Evolutionary conservation across 192 early-diverging fungal genomes (phyloP).

Genomic region (Coemansia brasiliensis): DNA sequence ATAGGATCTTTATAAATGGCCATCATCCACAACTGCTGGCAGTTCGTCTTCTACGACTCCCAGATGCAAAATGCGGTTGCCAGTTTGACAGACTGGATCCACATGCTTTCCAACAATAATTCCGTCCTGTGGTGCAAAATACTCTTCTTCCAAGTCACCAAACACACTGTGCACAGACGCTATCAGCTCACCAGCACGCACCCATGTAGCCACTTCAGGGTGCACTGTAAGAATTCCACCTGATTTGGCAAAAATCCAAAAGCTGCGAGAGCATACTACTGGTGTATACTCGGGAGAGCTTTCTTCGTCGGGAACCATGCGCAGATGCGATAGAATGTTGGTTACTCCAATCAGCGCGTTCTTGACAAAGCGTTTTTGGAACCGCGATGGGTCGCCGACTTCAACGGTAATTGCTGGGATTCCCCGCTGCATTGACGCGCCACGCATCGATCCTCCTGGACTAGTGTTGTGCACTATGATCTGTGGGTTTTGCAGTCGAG

Average conservation of each 20-base stretch:
- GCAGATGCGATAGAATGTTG: conserved; percentile 62
- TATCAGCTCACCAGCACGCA: conserved; percentile 81
- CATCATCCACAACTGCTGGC: conserved; percentile 59
- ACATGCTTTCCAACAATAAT: conserved; percentile 82
- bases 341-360: conserved; percentile 63
- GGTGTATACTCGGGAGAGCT: conserved; percentile 59
- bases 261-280: conserved; percentile 62
- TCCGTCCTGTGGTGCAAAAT: conserved; percentile 77
- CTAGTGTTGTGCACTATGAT: conserved; percentile 73
- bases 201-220: conserved; percentile 78
- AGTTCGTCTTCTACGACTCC: conserved; percentile 68
- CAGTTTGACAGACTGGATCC: conserved; percentile 85
- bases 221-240: conserved; percentile 87
- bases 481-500: conserved; percentile 85
- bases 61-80: conserved; percentile 83
- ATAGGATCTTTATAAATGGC: conserved; percentile 58
- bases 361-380: conserved; percentile 82
- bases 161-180: conserved; percentile 87
- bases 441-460: conserved; percentile 75
- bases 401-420: conserved; percentile 89
- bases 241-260: conserved; percentile 84
- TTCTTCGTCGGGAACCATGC: conserved; percentile 63
- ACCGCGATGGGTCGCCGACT: conserved; percentile 84
- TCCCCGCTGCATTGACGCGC: conserved; percentile 71
- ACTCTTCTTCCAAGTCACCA: conserved; percentile 81